A percentile compares a stretch with the other conserved stretches of the same genome.
Evolutionary conservation across 257 asterid species (phyloP).

Genomic region (Salvia miltiorrhiza): DNA sequence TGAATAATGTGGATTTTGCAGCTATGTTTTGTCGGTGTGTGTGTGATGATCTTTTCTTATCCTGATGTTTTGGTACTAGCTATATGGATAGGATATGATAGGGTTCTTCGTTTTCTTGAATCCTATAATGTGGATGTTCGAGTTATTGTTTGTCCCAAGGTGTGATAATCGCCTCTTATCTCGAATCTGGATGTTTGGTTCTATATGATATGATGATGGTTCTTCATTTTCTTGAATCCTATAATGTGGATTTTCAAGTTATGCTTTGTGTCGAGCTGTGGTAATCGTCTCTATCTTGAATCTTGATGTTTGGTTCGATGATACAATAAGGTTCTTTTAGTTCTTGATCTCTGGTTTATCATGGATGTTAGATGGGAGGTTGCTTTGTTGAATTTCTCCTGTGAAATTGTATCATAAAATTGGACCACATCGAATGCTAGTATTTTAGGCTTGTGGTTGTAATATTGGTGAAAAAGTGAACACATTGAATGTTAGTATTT

Average conservation of each 20-base stretch:
- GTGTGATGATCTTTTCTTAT: neutral
- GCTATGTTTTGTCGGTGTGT: neutral
- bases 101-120: neutral
- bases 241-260: neutral
- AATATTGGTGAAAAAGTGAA: too few species aligned
- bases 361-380: neutral
- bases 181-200: neutral
- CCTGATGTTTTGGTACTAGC: neutral
- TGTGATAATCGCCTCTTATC: neutral
- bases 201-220: neutral
- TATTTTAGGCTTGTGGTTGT: neutral
- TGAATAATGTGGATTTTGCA: neutral
- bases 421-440: neutral
- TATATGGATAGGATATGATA: neutral
- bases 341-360: constrained; percentile 11
- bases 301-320: constrained; percentile 10
- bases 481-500: too few species aligned
- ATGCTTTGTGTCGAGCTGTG: neutral
- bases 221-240: neutral
- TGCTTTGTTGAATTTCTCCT: neutral
- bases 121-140: neutral
- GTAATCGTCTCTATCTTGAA: neutral
- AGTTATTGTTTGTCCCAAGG: too few species aligned
- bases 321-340: neutral
- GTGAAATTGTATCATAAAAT: constrained; percentile 7